Conservation (phyloP, 2,329 filamentous ascomycete species). For the Parascedosporium putredinis region DNA sequence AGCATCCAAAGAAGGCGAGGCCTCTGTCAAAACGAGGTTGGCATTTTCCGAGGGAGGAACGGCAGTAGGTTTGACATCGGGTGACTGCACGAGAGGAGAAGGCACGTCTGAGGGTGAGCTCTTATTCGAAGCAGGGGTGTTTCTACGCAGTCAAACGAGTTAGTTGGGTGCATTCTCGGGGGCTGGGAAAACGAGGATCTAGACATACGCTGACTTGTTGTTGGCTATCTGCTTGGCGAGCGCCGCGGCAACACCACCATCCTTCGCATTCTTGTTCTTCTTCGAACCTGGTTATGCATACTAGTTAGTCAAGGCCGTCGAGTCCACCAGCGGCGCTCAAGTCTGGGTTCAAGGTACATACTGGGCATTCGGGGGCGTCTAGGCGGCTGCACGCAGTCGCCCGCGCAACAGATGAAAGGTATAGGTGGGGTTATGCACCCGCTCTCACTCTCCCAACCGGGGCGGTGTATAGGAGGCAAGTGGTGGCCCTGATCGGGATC, state of each 20-base stretch:
- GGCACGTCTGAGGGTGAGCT: not conserved
- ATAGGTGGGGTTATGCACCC: not conserved
- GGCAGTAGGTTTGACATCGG: conserved; percentile 31
- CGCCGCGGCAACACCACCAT: conserved; percentile 41
- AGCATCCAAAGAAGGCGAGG: conserved; percentile 38
- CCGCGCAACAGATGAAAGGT: not conserved
- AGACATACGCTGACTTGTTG: conserved; percentile 38
- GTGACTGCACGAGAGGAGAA: conserved; percentile 23
- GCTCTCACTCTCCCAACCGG: not conserved
- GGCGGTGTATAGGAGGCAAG: not conserved
- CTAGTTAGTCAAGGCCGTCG: not conserved
- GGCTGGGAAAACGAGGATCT: not conserved
- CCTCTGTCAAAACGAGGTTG: conserved; percentile 17
- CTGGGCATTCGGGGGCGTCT: conserved; percentile 5
- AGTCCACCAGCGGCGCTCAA: not conserved
- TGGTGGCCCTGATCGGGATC: too few species aligned
- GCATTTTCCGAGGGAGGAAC: conserved; percentile 15
- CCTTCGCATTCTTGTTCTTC: conserved; percentile 47
- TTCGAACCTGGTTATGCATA: conserved; percentile 27
- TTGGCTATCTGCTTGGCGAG: conserved; percentile 41
- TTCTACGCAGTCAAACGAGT: conserved; percentile 12
- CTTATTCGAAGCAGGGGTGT: conserved; percentile 20
- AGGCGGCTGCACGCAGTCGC: conserved; percentile 6
- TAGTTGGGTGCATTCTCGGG: not conserved
- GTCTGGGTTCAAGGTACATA: not conserved